Evolutionary conservation across 352 stramenopile genomes (phyloP).

Genomic region (Phytophthora citricola): DNA sequence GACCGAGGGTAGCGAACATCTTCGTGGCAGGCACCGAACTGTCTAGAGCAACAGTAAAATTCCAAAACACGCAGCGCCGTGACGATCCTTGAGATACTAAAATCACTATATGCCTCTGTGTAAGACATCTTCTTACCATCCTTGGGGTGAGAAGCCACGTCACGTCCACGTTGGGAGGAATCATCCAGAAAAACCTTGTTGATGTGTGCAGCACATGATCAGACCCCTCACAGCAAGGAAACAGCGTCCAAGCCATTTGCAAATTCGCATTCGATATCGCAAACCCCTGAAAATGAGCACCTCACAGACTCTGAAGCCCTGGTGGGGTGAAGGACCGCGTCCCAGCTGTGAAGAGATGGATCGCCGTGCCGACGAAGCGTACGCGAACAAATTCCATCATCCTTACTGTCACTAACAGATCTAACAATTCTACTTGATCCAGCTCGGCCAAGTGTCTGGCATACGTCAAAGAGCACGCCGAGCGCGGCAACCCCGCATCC

Average conservation of each 20-base stretch:
- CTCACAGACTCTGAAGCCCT: constrained; percentile 5
- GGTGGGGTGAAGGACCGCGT: constrained; percentile 8
- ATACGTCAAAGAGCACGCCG: constrained; percentile 46
- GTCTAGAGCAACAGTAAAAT: too few relatives aligned
- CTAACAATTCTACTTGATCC: background rate
- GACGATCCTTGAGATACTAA: too few relatives aligned
- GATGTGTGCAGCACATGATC: constrained; percentile 6
- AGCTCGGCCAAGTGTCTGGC: constrained; percentile 41
- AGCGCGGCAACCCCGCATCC: constrained; percentile 40
- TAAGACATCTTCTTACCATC: background rate
- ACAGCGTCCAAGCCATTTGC: background rate
- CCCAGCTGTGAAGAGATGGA: constrained; percentile 19
- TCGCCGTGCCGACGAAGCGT: constrained; percentile 21
- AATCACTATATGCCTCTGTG: background rate
- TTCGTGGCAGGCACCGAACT: too few relatives aligned
- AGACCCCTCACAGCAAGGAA: background rate
- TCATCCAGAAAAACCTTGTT: background rate
- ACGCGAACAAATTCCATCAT: background rate
- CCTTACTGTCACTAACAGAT: background rate
- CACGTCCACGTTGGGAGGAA: background rate
- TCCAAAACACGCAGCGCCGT: too few relatives aligned
- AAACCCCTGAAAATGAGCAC: background rate
- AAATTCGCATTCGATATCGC: constrained; percentile 2
- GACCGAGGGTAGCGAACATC: too few relatives aligned
- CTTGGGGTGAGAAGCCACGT: background rate